These are phyloP conservation scores for Saraca asoca DNA, from an alignment of 331 rosid genomes.

Conservation along the genomic window DNA sequence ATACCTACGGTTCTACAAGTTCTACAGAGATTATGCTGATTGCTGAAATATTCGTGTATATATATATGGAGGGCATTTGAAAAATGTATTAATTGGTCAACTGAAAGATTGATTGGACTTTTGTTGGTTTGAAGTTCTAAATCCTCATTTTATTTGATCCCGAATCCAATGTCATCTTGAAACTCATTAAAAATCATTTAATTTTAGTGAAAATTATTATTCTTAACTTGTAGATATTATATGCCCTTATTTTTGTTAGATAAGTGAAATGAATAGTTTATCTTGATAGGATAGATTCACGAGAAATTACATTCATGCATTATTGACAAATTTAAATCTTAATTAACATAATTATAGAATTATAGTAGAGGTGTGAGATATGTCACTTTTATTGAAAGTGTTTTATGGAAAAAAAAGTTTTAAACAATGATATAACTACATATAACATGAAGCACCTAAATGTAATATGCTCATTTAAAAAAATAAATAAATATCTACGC, in stretches of 20 bases:
- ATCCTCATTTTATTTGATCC: constrained; percentile 1
- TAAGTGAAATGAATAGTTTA: no score
- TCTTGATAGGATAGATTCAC: no score
- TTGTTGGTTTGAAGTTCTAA: constrained; percentile 18
- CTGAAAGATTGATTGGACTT: constrained; percentile 27
- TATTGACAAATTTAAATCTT: no score
- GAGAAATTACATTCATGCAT: no score
- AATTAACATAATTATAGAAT: no score
- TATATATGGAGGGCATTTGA: constrained; percentile 14
- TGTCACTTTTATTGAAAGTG: no score
- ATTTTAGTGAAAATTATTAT: constrained; percentile 16
- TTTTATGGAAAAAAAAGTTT: no score
- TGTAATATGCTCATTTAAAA: no score
- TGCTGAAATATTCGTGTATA: constrained; percentile 35
- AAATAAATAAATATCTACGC: no score
- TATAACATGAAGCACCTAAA: no score
- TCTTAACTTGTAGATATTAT: neutral
- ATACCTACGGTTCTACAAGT: constrained; percentile 23
- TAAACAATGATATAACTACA: no score
- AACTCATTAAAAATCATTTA: neutral
- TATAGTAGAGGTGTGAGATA: no score
- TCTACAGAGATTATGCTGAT: neutral
- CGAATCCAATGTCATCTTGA: constrained; percentile 12
- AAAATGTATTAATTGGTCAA: constrained; percentile 32
- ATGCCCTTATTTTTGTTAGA: constrained; percentile 18